Conservation (phyloP, 2,329 filamentous ascomycete species). For the Beauveria bassiana region DNA sequence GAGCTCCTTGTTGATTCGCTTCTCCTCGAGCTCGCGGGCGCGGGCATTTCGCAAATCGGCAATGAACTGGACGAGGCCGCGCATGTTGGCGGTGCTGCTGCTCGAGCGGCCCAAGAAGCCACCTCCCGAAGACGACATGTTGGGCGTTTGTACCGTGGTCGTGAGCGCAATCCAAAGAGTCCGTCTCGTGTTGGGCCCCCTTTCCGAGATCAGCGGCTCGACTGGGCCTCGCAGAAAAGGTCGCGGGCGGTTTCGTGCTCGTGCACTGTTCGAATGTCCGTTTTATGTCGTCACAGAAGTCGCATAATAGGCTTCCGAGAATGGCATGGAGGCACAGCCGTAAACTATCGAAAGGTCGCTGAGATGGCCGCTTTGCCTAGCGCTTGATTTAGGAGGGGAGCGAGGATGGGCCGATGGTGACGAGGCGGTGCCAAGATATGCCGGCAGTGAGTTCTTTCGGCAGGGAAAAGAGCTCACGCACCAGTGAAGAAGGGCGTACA, state of each 20-base stretch:
- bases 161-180: neutral
- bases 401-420: neutral
- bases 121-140: constrained; percentile 48
- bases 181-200: neutral
- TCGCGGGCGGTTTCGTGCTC: neutral
- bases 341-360: neutral
- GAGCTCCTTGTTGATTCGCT: constrained; percentile 98
- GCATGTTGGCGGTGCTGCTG: constrained; percentile 60
- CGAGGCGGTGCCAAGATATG: neutral
- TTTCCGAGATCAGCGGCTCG: neutral
- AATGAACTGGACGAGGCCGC: constrained; percentile 94
- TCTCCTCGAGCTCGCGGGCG: constrained; percentile 93
- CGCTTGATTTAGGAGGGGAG: constrained; percentile 3
- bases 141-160: constrained; percentile 14
- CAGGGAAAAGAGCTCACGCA: neutral
- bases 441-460: neutral
- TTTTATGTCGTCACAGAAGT: neutral
- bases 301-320: neutral
- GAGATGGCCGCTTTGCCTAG: neutral
- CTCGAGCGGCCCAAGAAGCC: constrained; percentile 60
- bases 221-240: neutral
- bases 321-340: neutral
- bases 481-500: neutral
- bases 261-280: neutral
- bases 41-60: constrained; percentile 91